Percentiles rank a stretch among this genome's conserved stretches.
phyloP scores from a whole-genome alignment of 306 rosid genomes.

The Medicago lupulina region DNA sequence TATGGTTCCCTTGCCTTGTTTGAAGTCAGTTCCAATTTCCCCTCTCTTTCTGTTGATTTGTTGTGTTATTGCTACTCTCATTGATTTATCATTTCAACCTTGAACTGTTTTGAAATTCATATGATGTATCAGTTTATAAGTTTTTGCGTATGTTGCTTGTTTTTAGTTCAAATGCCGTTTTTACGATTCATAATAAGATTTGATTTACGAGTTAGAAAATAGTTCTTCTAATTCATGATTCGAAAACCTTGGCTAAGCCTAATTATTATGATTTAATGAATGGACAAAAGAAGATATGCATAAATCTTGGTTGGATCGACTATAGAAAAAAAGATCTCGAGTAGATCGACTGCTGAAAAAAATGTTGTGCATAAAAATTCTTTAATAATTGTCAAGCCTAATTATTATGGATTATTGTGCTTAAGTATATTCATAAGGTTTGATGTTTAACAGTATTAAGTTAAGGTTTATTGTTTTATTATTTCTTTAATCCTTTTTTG shows the following conservation, averaged over 20 bases:
- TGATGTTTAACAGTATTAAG: not conserved
- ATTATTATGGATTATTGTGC: too few species aligned
- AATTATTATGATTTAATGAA: conserved; percentile 21
- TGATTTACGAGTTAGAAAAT: not conserved
- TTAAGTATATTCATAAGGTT: conserved; percentile 29
- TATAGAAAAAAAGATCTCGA: not conserved
- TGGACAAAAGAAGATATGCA: not conserved
- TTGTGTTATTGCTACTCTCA: not conserved
- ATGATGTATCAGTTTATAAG: not conserved
- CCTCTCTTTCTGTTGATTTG: not conserved
- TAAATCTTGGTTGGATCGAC: too few species aligned
- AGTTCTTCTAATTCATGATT: not conserved
- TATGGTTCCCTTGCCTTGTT: not conserved
- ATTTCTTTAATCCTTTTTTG: conserved; percentile 3
- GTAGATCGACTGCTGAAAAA: not conserved
- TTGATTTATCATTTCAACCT: not conserved
- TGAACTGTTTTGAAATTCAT: not conserved
- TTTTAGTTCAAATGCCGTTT: not conserved
- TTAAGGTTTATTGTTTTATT: not conserved
- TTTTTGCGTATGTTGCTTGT: not conserved
- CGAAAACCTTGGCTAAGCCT: not conserved
- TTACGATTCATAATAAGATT: not conserved
- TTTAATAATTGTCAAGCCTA: too few species aligned
- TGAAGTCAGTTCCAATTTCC: not conserved
- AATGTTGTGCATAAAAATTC: too few species aligned